Conservation (phyloP, 2,329 filamentous ascomycete genomes). For the Colletotrichum sp. region DNA sequence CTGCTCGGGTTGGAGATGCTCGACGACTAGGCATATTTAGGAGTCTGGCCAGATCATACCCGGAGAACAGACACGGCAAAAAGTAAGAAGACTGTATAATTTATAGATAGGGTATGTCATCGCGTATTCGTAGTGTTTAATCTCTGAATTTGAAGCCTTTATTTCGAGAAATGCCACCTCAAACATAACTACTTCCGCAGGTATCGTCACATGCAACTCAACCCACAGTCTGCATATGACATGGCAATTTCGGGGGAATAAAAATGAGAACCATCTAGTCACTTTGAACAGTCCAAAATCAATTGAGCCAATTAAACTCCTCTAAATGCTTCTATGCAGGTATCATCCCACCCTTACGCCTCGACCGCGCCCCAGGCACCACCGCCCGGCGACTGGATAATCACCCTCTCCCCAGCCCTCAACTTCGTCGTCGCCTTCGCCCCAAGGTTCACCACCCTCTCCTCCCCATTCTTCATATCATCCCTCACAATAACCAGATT, state of each 20-base stretch:
- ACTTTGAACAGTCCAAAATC: neutral
- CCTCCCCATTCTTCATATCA: slow-evolving; percentile 30
- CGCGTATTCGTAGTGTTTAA: neutral
- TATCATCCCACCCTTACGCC: neutral
- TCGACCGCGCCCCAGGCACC: slow-evolving; percentile 14
- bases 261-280: too few species aligned
- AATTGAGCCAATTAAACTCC: neutral
- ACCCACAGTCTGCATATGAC: too few species aligned
- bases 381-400: slow-evolving; percentile 21
- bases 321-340: neutral
- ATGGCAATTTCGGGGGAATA: too few species aligned
- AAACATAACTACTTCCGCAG: too few species aligned
- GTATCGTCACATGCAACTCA: too few species aligned
- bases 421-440: slow-evolving; percentile 22
- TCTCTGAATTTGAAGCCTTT: neutral
- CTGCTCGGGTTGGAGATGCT: neutral
- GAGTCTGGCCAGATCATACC: neutral
- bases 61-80: too few species aligned
- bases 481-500: slow-evolving; percentile 68
- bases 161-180: accelerated
- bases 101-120: too few species aligned
- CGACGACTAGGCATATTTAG: neutral
- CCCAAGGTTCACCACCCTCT: slow-evolving; percentile 30
- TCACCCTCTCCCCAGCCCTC: slow-evolving; percentile 12
- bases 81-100: too few species aligned